phyloP scores from a whole-genome alignment of 345 rosid genomes.

The Crucihimalaya himalaica region DNA sequence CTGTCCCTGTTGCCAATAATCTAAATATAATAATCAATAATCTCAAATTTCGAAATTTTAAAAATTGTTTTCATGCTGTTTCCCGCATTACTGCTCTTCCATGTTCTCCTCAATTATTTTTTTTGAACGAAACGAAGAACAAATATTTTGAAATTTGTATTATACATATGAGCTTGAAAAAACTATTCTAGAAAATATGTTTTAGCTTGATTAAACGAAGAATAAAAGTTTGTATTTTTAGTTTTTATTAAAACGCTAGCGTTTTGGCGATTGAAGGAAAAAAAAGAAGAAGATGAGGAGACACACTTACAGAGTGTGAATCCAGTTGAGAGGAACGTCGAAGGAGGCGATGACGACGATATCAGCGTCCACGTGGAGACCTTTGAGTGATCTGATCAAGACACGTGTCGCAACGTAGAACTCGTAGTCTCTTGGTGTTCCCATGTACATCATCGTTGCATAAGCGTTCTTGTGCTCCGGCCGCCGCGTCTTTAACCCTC shows the following conservation, averaged over 20 bases:
- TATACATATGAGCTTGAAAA: not conserved
- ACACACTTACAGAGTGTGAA: conserved; percentile 72
- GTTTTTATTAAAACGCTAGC: not conserved
- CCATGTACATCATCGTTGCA: conserved; percentile 99
- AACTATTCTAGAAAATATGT: not conserved
- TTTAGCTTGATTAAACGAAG: not conserved
- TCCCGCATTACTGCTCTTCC: conserved; percentile 29
- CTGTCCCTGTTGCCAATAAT: conserved; percentile 12
- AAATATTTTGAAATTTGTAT: not conserved
- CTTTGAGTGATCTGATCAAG: conserved; percentile 75
- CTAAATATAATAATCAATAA: not conserved
- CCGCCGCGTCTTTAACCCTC: conserved; percentile 32
- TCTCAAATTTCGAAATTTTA: not conserved
- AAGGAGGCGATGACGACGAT: conserved; percentile 91
- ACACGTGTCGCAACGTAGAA: conserved; percentile 93
- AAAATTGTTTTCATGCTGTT: not conserved
- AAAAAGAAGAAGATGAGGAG: not conserved
- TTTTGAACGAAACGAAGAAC: not conserved
- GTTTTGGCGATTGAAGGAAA: not conserved
- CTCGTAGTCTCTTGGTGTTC: conserved; percentile 97
- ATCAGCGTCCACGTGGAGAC: conserved; percentile 78
- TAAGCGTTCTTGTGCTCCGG: conserved; percentile 71
- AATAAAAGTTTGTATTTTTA: not conserved
- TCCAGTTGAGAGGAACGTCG: conserved; percentile 91
- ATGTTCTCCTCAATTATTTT: not conserved